Base-by-base conservation (phyloP, 345 rosid genomes). In the Camelina hispida region DNA sequence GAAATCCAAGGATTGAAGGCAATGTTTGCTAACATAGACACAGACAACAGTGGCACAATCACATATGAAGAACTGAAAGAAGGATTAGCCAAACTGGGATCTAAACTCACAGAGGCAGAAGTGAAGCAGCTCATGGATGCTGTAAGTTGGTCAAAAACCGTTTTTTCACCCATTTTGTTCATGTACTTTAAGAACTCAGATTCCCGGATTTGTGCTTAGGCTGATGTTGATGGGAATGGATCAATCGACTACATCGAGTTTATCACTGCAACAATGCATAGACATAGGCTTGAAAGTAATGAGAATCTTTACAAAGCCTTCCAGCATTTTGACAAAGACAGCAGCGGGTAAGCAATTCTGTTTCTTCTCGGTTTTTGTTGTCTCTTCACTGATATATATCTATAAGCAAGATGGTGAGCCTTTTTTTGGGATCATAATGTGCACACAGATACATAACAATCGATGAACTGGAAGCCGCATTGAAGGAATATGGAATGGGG, bases 191-290 rank as follows among this genome's bases (percentile, higher is more conserved):
- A 60, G n/a, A 25, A 52, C 71, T 20, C 55, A 32, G 53, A 59
- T 38, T 18, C 14, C 12, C 16, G 9, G 42, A 50, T 6, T 51
- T 55, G 54, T 52, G 58, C 55, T 70, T 82, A 93, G 97, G 97
- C 98, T 83, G 97, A 94, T 83, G 93, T 90, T 71, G 97, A 95
- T 81, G 97, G 96, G 71, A 89, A 90, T 72, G 97, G 97, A 18
- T 78, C 84, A 10, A 95, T 95, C n/a, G 99, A 95, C 73, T 90
- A 92, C 84, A 89, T 87, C 9, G 99, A 95, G 82, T 95, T 95
- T 48, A 86, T 92, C 48, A 83, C 99, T 11, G 97, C 97, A 1
- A 92, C 97, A 50, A 90, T 95, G 99, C 96, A 92, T 73, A 88
- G 87, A 78, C 87, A 91, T 84, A 87, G 83, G 83, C 85, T 90